phyloP scores from a whole-genome alignment of 1,139 yeast species.

The Debaryomyces nepalensis region DNA sequence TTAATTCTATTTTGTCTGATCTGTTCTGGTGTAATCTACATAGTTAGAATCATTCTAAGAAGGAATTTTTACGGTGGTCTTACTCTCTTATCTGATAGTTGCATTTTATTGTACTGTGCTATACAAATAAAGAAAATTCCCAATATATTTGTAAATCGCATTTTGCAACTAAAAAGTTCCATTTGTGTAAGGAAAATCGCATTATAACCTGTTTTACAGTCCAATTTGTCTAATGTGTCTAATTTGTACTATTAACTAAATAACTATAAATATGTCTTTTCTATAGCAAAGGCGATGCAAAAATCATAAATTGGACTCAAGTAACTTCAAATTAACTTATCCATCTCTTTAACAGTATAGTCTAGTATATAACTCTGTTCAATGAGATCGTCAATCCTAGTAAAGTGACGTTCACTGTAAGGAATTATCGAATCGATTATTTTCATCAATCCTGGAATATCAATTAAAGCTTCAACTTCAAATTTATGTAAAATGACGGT shows the following conservation, averaged over 20 bases:
- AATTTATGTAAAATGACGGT: conserved; percentile 63
- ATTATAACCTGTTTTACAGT: too few species aligned
- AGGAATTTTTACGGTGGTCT: background rate
- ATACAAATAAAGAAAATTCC: too few species aligned
- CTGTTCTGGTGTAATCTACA: conserved; percentile 23
- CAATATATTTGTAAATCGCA: conserved; percentile 2
- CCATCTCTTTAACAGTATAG: conserved; percentile 82
- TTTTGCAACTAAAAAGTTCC: conserved; percentile 3
- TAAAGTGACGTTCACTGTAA: conserved; percentile 83
- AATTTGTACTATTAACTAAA: background rate
- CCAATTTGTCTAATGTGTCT: too few species aligned
- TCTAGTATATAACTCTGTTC: conserved; percentile 88
- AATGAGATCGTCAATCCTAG: conserved; percentile 73
- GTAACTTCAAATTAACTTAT: conserved; percentile 31
- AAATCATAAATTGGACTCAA: background rate
- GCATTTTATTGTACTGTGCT: background rate
- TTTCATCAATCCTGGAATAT: conserved; percentile 68
- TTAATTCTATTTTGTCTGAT: conserved; percentile 23
- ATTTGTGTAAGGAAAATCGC: background rate
- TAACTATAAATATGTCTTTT: background rate
- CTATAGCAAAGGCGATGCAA: background rate
- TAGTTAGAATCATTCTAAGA: conserved; percentile 9
- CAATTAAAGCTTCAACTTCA: conserved; percentile 57
- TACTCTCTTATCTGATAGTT: conserved; percentile 3
- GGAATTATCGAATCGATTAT: conserved; percentile 78